Base-by-base conservation (phyloP, 371 early-diverging fungal genomes). In the Mortierella sp. region DNA sequence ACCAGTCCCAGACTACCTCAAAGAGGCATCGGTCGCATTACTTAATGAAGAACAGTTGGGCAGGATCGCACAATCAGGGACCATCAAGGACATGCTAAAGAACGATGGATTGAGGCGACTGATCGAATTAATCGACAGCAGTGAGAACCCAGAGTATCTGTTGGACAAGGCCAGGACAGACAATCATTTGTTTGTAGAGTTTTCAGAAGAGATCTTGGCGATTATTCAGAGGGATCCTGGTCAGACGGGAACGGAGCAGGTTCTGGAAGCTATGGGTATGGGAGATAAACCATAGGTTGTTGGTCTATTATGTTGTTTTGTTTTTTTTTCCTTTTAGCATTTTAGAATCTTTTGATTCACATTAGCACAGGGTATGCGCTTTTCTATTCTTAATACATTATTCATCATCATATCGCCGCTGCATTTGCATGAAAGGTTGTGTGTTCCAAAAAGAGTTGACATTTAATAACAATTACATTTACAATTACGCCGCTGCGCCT, bases 261-360 rank as follows among this genome's bases (percentile, higher is more conserved):
- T 82, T 13, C 58, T 86, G 55, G 86, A 86, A 31, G 82, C 82
- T 38, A 82, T 86, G 82, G 86, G 86, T 21, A 77, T 86, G 80
- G 77, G 79, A n/a, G 14, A 71, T 10, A 77, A 71, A 55, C 45
- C 50, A 60, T 79, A 70, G 58, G 11, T 16, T 11, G 42, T 24
- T n/a, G 42, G 42, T 6, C 28, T 0, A n/a, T 75, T 21, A n/a
- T 38, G 31, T 60, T 42, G 38, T 38, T 4, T 31, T 47, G 24
- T 13, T 52, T 75, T n/a, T 58, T 34, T 34, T n/a, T 76, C 24
- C 19, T 7, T 55, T 55, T 19, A 28, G 19, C 42, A 0, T 65
- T 65, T 21, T n/a, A n/a, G 7, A 38, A 38, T 38, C 8, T 19
- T 38, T 63, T 34, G 13, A 16, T 14, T 31, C 31, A 21, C 26